Evolutionary conservation across 106 monocot genomes (phyloP).

Genomic region (Vanilla planifolia): DNA sequence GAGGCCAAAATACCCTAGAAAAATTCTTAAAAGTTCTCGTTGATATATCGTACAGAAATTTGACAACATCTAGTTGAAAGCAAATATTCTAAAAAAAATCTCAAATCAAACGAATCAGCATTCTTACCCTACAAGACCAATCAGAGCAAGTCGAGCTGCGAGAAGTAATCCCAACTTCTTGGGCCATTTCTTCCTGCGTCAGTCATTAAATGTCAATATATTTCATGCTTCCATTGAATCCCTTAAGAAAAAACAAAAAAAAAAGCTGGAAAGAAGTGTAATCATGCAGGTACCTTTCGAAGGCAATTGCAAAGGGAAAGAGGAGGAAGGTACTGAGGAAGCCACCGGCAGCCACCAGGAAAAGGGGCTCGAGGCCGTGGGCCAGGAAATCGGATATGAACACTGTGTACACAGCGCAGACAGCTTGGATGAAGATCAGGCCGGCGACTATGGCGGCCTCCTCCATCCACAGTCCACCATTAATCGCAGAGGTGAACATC

Average conservation of each 20-base stretch:
- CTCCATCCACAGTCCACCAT: slow-evolving; percentile 7
- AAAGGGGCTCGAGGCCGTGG: slow-evolving; percentile 29
- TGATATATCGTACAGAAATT: too few species aligned
- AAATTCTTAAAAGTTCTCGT: too few species aligned
- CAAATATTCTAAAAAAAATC: too few species aligned
- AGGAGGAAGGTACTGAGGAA: slow-evolving; percentile 23
- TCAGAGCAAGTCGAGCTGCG: slow-evolving; percentile 19
- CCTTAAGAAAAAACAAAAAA: too few species aligned
- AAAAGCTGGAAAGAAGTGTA: neutral
- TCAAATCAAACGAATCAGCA: too few species aligned
- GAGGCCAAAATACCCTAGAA: too few species aligned
- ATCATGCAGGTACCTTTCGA: slow-evolving; percentile 34
- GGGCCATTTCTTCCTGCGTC: slow-evolving; percentile 59
- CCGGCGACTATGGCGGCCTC: slow-evolving; percentile 19
- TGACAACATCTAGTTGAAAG: too few species aligned
- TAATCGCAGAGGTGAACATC: neutral
- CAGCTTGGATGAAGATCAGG: slow-evolving; percentile 23
- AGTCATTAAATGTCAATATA: too few species aligned
- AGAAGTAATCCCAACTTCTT: slow-evolving; percentile 10
- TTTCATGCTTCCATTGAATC: too few species aligned
- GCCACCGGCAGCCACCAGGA: slow-evolving; percentile 22
- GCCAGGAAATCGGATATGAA: slow-evolving; percentile 17
- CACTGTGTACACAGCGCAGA: slow-evolving; percentile 21
- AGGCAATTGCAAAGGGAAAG: slow-evolving; percentile 38
- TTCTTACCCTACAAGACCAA: slow-evolving; percentile 36